Conservation (phyloP, 2,329 filamentous ascomycete species). For the Atkinsonella hypoxylon region DNA sequence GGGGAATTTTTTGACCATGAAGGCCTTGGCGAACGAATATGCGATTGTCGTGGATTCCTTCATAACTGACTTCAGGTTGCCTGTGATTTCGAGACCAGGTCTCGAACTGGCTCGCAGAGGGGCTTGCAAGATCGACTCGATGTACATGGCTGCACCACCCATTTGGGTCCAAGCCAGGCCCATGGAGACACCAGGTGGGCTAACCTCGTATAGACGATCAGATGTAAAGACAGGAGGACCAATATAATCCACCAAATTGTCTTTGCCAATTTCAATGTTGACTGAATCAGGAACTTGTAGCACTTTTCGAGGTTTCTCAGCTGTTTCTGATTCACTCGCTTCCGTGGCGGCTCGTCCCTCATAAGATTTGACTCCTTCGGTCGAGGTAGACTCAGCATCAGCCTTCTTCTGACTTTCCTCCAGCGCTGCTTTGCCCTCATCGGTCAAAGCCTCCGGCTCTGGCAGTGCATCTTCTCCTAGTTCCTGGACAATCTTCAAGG, state of each 20-base stretch:
- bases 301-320: constrained; percentile 60
- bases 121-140: constrained; percentile 89
- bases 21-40: constrained; percentile 87
- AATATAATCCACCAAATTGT: constrained; percentile 92
- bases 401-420: constrained; percentile 59
- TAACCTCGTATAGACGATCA: constrained; percentile 87
- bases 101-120: constrained; percentile 62
- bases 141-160: constrained; percentile 91
- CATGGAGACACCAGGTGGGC: constrained; percentile 92
- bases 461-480: constrained; percentile 74
- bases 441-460: constrained; percentile 71
- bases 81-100: constrained; percentile 78
- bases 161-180: constrained; percentile 96
- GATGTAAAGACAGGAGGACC: constrained; percentile 92
- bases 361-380: constrained; percentile 11
- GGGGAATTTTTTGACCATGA: constrained; percentile 74
- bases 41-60: constrained; percentile 93
- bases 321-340: constrained; percentile 28
- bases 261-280: constrained; percentile 74
- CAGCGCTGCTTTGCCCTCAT: constrained; percentile 70
- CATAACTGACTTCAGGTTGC: constrained; percentile 94
- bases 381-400: constrained; percentile 40
- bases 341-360: constrained; percentile 18
- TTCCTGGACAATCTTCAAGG: constrained; percentile 92
- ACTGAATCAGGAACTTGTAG: constrained; percentile 79